Conservation (phyloP, 2,329 filamentous ascomycete species). For the Exophiala bonariae region DNA sequence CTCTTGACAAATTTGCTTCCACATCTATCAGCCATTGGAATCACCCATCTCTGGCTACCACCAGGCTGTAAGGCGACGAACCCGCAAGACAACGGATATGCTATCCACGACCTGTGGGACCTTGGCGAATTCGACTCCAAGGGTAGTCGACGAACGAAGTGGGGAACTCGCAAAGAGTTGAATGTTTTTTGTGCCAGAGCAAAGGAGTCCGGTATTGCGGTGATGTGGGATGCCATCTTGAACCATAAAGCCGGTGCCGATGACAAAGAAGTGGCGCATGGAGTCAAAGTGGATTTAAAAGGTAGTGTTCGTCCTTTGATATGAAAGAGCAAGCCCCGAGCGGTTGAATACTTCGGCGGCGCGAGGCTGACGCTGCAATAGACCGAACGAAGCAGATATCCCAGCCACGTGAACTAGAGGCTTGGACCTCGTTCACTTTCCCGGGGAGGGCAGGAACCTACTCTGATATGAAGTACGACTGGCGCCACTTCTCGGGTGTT, state of each 20-base stretch:
- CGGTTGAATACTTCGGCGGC: too few species aligned
- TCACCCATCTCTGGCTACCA: slow-evolving; percentile 67
- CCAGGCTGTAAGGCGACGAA: slow-evolving; percentile 68
- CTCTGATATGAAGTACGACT: slow-evolving; percentile 63
- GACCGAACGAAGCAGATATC: slow-evolving; percentile 58
- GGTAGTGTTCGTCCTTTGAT: slow-evolving; percentile 26
- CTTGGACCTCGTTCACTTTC: slow-evolving; percentile 69
- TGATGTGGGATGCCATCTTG: slow-evolving; percentile 70
- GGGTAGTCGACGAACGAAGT: slow-evolving; percentile 62
- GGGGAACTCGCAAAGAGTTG: slow-evolving; percentile 65
- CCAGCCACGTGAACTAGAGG: slow-evolving; percentile 62
- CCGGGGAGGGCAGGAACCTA: slow-evolving; percentile 60
- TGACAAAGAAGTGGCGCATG: slow-evolving; percentile 60
- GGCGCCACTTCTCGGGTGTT: slow-evolving; percentile 67
- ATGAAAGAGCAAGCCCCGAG: too few species aligned
- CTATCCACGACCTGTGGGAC: slow-evolving; percentile 70
- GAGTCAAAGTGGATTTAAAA: slow-evolving; percentile 63
- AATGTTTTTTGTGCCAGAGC: slow-evolving; percentile 53
- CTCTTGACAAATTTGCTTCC: slow-evolving; percentile 56
- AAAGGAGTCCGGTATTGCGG: slow-evolving; percentile 52
- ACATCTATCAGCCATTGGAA: slow-evolving; percentile 58
- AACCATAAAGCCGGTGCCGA: slow-evolving; percentile 73
- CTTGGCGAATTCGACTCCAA: slow-evolving; percentile 74
- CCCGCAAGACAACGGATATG: slow-evolving; percentile 63
- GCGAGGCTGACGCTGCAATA: not conserved